Evolutionary conservation across 2,329 filamentous ascomycete genomes (phyloP).

Genomic region (Chaetomium sp.): DNA sequence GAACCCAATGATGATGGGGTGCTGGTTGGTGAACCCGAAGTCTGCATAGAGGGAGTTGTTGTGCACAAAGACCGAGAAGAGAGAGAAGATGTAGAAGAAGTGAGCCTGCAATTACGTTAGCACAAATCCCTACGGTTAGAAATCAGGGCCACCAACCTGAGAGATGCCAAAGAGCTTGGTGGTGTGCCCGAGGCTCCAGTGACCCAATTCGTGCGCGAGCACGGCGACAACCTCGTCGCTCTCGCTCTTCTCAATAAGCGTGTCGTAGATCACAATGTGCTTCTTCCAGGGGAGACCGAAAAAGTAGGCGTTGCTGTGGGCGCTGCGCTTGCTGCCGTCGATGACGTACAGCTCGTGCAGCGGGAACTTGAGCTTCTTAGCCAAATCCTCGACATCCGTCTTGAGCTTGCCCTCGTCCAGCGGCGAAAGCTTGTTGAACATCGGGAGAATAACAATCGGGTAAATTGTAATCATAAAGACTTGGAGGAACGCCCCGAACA

Average conservation of each 20-base stretch:
- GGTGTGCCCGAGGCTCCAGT: conserved; percentile 95
- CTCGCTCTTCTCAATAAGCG: conserved; percentile 89
- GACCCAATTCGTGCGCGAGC: conserved; percentile 88
- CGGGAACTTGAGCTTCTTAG: conserved; percentile 80
- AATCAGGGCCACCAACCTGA: conserved; percentile 48
- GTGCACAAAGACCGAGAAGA: conserved; percentile 97
- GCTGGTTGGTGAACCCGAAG: conserved; percentile 78
- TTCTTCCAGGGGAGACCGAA: conserved; percentile 99
- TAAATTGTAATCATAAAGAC: conserved; percentile 95
- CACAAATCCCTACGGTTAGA: neutral
- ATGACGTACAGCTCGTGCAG: conserved; percentile 92
- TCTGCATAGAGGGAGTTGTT: conserved; percentile 84
- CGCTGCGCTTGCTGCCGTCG: conserved; percentile 80
- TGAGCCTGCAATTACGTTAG: conserved; percentile 54
- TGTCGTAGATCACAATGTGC: conserved; percentile 99
- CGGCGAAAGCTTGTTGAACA: conserved; percentile 98
- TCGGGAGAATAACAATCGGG: conserved; percentile 83
- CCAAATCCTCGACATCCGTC: conserved; percentile 76
- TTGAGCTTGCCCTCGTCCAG: conserved; percentile 83
- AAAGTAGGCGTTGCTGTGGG: conserved; percentile 91
- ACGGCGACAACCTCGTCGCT: conserved; percentile 91
- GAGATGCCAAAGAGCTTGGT: conserved; percentile 84
- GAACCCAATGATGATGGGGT: conserved; percentile 94
- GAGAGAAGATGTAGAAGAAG: conserved; percentile 91
- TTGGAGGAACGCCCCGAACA: conserved; percentile 84